Conservation (phyloP, 768 basidiomycete species). For the Trichaptum fuscoviolaceum region DNA sequence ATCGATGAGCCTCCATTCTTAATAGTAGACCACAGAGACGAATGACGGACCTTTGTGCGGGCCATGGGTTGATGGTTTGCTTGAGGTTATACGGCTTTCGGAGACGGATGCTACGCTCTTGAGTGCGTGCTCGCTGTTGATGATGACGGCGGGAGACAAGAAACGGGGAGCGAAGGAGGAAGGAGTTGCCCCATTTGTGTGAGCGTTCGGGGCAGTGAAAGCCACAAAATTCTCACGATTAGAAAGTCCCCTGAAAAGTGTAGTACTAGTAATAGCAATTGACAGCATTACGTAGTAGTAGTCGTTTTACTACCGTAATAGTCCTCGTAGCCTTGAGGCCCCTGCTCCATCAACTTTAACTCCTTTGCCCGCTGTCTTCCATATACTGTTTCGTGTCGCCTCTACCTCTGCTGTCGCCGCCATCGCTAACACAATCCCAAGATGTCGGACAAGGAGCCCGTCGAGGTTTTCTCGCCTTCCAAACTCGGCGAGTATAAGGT, state of each 20-base stretch:
- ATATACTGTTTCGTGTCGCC: not conserved
- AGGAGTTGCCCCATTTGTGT: slow-evolving; percentile 16
- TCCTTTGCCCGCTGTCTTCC: not conserved
- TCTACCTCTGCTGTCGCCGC: not conserved
- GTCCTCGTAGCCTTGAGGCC: not conserved
- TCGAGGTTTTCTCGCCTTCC: slow-evolving; percentile 44
- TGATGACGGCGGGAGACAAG: slow-evolving; percentile 17
- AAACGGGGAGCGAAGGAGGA: slow-evolving; percentile 14
- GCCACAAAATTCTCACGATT: slow-evolving; percentile 22
- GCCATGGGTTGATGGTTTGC: slow-evolving; percentile 49
- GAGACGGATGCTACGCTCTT: slow-evolving; percentile 7
- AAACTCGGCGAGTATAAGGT: slow-evolving; percentile 92
- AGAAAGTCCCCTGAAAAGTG: slow-evolving; percentile 9
- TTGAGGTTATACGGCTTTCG: slow-evolving; percentile 16
- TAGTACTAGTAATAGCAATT: not conserved
- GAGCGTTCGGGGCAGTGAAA: slow-evolving; percentile 21
- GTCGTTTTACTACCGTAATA: slow-evolving; percentile 3
- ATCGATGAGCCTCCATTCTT: slow-evolving; percentile 17
- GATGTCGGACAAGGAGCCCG: slow-evolving; percentile 3
- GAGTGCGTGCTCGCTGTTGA: slow-evolving; percentile 8
- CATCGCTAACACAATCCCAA: not conserved
- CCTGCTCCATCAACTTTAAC: not conserved
- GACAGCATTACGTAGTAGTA: not conserved
- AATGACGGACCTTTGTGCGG: slow-evolving; percentile 69
- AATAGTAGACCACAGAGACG: slow-evolving; percentile 13